Evolutionary conservation across 306 rosid genomes (phyloP).

Genomic region (Fragaria iinumae): DNA sequence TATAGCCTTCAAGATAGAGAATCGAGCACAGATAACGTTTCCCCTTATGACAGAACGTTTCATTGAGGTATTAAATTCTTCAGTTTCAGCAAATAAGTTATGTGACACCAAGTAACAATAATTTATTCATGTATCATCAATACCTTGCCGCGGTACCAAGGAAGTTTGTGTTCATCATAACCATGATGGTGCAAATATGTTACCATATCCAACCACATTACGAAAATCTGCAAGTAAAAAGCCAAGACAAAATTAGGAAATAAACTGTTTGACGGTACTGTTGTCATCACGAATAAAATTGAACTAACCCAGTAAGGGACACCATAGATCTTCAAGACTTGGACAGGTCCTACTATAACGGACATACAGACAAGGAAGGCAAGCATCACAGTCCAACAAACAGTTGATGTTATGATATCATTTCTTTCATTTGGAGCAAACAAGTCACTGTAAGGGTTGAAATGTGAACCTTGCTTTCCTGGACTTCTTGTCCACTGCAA

Average conservation of each 20-base stretch:
- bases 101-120: background rate
- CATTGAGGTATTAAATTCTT: background rate
- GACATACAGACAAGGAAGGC: conserved; percentile 48
- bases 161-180: conserved; percentile 68
- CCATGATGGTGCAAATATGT: conserved; percentile 98
- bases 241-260: background rate
- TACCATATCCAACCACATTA: conserved; percentile 90
- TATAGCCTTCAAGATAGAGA: background rate
- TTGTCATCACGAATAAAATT: background rate
- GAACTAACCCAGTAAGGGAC: conserved; percentile 75
- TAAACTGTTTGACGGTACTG: background rate
- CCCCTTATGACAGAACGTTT: background rate
- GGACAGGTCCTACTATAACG: conserved; percentile 47
- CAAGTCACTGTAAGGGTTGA: conserved; percentile 72
- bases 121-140: background rate
- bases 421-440: conserved; percentile 62
- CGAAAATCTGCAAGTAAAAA: conserved; percentile 44
- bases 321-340: conserved; percentile 59
- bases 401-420: conserved; percentile 62
- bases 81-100: background rate
- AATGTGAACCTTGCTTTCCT: conserved; percentile 90
- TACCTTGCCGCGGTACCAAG: conserved; percentile 99
- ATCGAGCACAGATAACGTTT: background rate
- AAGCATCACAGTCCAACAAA: conserved; percentile 67
- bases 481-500: conserved; percentile 92